Conservation (phyloP, 1,284 basidiomycete species). For the Ceratobasidium sp. region DNA sequence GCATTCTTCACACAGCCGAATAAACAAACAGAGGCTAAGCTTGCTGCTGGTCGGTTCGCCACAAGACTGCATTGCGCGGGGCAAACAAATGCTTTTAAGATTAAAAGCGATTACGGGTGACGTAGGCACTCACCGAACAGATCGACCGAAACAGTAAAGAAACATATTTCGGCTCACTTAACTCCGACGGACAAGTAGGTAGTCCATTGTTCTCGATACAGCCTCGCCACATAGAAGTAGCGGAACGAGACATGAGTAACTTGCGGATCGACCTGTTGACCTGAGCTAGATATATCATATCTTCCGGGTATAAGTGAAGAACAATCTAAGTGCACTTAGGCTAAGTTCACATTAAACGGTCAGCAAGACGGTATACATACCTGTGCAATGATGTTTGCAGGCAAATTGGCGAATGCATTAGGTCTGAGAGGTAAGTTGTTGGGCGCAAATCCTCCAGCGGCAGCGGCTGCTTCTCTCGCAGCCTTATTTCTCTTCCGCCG, state of each 20-base stretch:
- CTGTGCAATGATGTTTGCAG: neutral
- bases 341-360: neutral
- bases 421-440: neutral
- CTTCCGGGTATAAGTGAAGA: neutral
- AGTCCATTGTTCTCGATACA: conserved; percentile 4
- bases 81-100: neutral
- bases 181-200: conserved; percentile 13
- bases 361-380: neutral
- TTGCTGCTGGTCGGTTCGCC: neutral
- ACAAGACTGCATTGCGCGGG: neutral
- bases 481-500: neutral
- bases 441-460: neutral
- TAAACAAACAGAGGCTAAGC: neutral
- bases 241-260: conserved; percentile 6
- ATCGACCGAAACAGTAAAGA: conserved; percentile 13
- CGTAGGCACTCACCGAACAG: conserved; percentile 29
- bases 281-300: conserved; percentile 17
- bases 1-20: neutral
- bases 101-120: neutral
- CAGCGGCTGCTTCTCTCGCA: neutral
- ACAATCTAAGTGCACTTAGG: neutral
- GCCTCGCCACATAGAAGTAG: conserved; percentile 6
- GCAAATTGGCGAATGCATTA: neutral
- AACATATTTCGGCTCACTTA: conserved; percentile 8
- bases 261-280: conserved; percentile 21